A percentile compares a stretch with the other conserved stretches of the same genome.
These are phyloP conservation scores for Zymoseptoria tritici DNA, from an alignment of 2,329 filamentous ascomycete species.

Conservation along the genomic window DNA sequence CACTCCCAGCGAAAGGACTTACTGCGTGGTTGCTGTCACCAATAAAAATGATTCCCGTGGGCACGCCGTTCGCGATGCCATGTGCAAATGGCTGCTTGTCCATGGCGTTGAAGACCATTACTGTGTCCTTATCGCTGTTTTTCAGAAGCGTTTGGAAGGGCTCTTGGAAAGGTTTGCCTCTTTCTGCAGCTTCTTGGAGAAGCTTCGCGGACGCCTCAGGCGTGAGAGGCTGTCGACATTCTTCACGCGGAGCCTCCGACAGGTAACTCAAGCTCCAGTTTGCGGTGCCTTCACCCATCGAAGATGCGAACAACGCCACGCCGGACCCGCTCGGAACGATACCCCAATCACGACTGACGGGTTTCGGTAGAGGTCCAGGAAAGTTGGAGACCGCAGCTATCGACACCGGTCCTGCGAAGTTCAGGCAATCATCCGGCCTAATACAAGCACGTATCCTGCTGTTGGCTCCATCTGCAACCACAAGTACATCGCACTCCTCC, in stretches of 20 bases:
- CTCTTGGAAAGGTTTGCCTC: conserved; percentile 33
- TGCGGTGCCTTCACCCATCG: conserved; percentile 35
- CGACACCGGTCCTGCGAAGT: conserved; percentile 7
- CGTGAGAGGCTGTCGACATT: conserved; percentile 6
- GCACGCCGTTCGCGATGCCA: conserved; percentile 2
- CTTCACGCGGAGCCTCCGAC: conserved; percentile 5
- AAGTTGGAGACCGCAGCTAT: conserved; percentile 7
- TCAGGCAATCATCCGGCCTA: conserved; percentile 3
- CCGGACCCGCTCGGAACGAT: conserved; percentile 26
- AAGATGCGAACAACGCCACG: conserved; percentile 39
- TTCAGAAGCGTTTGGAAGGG: conserved; percentile 37
- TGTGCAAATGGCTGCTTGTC: conserved; percentile 43
- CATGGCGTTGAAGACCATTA: conserved; percentile 36
- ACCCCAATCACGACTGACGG: conserved; percentile 13
- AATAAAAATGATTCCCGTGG: conserved; percentile 37
- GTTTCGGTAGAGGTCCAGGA: conserved; percentile 3
- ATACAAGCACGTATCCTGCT: conserved; percentile 8
- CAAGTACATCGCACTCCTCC: conserved; percentile 11
- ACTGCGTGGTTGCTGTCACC: conserved; percentile 47
- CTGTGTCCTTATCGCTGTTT: conserved; percentile 33
- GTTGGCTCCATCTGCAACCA: conserved; percentile 13
- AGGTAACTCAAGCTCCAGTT: conserved; percentile 39
- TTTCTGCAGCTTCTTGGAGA: conserved; percentile 26
- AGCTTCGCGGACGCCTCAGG: conserved; percentile 11
- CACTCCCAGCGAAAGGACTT: conserved; percentile 44